These are phyloP conservation scores for Nannochloropsis oceanica DNA, from an alignment of 108 stramenopile species.

Conservation along the genomic window DNA sequence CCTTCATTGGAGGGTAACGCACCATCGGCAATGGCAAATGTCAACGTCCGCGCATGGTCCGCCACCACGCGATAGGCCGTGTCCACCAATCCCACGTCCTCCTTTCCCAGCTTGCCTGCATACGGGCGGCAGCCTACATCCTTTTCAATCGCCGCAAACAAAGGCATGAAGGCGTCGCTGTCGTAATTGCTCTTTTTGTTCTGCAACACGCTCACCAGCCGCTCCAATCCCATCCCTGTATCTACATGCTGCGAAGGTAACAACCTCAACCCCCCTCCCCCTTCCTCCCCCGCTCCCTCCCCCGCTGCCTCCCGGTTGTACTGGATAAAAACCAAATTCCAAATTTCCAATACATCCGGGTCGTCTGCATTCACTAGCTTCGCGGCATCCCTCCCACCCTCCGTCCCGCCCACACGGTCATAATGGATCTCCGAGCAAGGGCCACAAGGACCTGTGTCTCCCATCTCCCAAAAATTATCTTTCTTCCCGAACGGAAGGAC, in stretches of 20 bases:
- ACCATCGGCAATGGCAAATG: constrained; percentile 41
- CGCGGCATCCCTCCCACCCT: constrained; percentile 62
- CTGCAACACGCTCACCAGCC: constrained; percentile 29
- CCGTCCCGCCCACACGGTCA: constrained; percentile 25
- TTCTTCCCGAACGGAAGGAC: constrained; percentile 37
- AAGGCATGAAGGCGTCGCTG: constrained; percentile 31
- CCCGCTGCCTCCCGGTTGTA: constrained; percentile 24
- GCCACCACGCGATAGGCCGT: constrained; percentile 40
- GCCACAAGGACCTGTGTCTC: constrained; percentile 40
- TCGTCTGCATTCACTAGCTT: constrained; percentile 58
- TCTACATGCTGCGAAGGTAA: constrained; percentile 37
- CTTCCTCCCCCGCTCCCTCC: neutral
- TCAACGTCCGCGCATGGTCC: constrained; percentile 33
- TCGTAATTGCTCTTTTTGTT: constrained; percentile 35
- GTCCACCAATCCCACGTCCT: constrained; percentile 25
- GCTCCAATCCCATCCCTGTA: constrained; percentile 38
- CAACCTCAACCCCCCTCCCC: neutral
- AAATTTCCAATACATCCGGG: constrained; percentile 41
- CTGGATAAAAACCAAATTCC: constrained; percentile 45
- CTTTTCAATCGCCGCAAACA: constrained; percentile 22
- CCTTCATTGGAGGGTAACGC: constrained; percentile 24
- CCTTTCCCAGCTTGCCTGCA: constrained; percentile 16
- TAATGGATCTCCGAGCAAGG: constrained; percentile 43
- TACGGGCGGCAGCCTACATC: constrained; percentile 13
- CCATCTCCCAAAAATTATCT: constrained; percentile 47